Percentiles rank a stretch among this genome's conserved stretches.
These are phyloP conservation scores for Phialophora verrucosa DNA, from an alignment of 2,329 filamentous ascomycete species.

Conservation along the genomic window DNA sequence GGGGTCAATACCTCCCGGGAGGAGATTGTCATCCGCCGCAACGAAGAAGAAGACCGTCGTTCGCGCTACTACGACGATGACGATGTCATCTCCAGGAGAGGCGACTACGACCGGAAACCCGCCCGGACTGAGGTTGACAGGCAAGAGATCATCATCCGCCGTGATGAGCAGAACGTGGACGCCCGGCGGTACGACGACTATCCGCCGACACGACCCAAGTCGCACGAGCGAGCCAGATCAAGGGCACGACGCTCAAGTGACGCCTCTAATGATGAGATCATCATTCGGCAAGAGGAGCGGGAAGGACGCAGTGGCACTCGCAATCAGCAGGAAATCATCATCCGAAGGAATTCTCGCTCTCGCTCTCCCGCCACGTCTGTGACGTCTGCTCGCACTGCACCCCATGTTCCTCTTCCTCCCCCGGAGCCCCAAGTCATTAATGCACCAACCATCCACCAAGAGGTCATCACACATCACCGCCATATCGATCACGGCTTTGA, in stretches of 20 bases:
- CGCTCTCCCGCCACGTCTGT: slow-evolving; percentile 33
- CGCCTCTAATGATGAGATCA: slow-evolving; percentile 45
- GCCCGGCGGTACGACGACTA: slow-evolving; percentile 37
- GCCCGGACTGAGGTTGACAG: slow-evolving; percentile 29
- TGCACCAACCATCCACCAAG: slow-evolving; percentile 80
- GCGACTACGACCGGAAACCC: slow-evolving; percentile 40
- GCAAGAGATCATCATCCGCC: slow-evolving; percentile 47
- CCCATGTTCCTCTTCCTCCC: slow-evolving; percentile 60
- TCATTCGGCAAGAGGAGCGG: slow-evolving; percentile 49
- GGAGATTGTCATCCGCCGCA: slow-evolving; percentile 54
- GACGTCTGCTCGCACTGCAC: slow-evolving; percentile 48
- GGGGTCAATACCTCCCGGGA: slow-evolving; percentile 44
- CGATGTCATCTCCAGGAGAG: slow-evolving; percentile 26
- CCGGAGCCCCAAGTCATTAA: slow-evolving; percentile 68
- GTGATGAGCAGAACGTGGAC: slow-evolving; percentile 44
- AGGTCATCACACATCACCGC: slow-evolving; percentile 86
- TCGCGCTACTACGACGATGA: slow-evolving; percentile 31
- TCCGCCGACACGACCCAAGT: slow-evolving; percentile 39
- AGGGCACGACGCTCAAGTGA: slow-evolving; percentile 38
- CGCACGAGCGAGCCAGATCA: slow-evolving; percentile 39
- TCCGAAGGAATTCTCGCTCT: slow-evolving; percentile 46
- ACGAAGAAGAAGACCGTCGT: slow-evolving; percentile 38
- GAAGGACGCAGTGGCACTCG: slow-evolving; percentile 41
- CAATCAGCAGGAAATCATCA: slow-evolving; percentile 45
- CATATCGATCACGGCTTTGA: slow-evolving; percentile 80